A percentile compares a stretch with the other conserved stretches of the same genome.
Conservation (phyloP, 2,329 filamentous ascomycete genomes). For the Eurotiales sp. region DNA sequence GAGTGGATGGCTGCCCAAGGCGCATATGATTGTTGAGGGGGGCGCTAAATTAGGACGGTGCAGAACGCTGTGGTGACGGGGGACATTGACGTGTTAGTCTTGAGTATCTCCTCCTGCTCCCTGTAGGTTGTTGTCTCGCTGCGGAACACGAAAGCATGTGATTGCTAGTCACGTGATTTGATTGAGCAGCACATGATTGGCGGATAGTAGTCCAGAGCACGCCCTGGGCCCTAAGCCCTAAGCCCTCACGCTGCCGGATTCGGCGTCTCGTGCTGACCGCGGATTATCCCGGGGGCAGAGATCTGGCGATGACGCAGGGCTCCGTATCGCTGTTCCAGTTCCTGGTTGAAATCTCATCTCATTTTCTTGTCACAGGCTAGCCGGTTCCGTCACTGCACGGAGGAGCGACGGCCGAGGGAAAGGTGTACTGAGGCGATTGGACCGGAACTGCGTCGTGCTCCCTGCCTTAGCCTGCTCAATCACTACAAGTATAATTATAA, state of each 20-base stretch:
- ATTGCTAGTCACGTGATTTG: conserved; percentile 4
- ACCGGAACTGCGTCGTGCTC: background rate
- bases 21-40: conserved; percentile 9
- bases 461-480: too few relatives aligned
- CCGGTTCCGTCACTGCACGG: background rate
- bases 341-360: too few relatives aligned
- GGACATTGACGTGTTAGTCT: too few relatives aligned
- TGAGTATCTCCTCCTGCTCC: too few relatives aligned
- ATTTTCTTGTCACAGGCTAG: too few relatives aligned
- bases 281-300: too few relatives aligned
- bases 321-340: too few relatives aligned
- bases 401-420: background rate
- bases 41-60: background rate
- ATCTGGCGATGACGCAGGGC: background rate
- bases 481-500: too few relatives aligned
- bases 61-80: too few relatives aligned
- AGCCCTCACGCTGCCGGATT: background rate
- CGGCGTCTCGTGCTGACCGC: too few relatives aligned
- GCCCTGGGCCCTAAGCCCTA: background rate
- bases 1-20: conserved; percentile 2
- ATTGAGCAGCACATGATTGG: background rate
- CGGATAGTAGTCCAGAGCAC: too few relatives aligned
- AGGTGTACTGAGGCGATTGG: conserved; percentile 12
- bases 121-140: background rate
- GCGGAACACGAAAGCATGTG: background rate